Evolutionary conservation across 306 rosid species (phyloP).

Genomic region (Inga oerstediana): DNA sequence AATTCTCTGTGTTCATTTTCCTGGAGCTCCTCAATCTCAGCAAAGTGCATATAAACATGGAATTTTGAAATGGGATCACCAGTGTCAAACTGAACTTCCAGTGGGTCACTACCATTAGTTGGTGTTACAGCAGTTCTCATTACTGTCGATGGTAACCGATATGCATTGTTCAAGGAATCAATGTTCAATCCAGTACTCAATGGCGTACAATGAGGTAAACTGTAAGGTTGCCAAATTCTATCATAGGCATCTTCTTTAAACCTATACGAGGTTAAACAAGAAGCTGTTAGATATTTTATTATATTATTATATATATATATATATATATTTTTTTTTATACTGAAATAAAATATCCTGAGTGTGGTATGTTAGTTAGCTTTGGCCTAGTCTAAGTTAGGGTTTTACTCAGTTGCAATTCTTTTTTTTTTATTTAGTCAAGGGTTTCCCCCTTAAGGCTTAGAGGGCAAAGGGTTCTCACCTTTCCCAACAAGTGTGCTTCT

Average conservation of each 20-base stretch:
- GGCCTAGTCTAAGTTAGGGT: too few species aligned
- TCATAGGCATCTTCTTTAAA: conserved; percentile 45
- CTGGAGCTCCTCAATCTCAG: conserved; percentile 45
- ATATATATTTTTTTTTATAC: too few species aligned
- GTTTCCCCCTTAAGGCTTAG: too few species aligned
- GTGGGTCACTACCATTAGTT: not conserved
- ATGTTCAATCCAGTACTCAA: conserved; percentile 18
- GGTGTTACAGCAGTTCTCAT: conserved; percentile 44
- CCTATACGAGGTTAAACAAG: conserved; percentile 33
- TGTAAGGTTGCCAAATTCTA: conserved; percentile 51
- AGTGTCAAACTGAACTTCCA: conserved; percentile 16
- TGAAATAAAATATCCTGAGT: too few species aligned
- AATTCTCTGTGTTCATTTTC: conserved; percentile 47
- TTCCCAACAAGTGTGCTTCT: too few species aligned
- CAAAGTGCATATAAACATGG: conserved; percentile 56
- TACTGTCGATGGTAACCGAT: conserved; percentile 37
- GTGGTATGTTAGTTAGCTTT: too few species aligned
- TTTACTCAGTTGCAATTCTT: too few species aligned
- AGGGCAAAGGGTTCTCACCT: too few species aligned
- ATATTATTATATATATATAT: too few species aligned
- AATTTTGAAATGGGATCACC: conserved; percentile 28
- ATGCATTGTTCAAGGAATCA: not conserved
- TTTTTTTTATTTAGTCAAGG: too few species aligned
- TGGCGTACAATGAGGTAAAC: not conserved
- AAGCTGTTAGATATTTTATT: not conserved